Conservation (phyloP, 2,329 filamentous ascomycete genomes). For the Penicillium sp. region DNA sequence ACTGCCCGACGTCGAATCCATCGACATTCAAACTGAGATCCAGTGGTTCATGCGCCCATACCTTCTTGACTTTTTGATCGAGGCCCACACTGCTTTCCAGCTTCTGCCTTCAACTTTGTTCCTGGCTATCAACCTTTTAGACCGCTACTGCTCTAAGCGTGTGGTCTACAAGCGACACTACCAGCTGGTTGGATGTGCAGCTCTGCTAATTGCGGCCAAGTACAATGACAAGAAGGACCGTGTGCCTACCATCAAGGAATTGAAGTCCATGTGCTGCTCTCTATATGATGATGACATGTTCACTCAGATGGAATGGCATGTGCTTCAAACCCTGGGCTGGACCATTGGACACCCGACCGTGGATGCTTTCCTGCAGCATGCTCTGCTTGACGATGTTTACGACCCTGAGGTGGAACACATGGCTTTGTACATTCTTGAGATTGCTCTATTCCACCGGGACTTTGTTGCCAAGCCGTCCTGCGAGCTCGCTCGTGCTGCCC, state of each 20-base stretch:
- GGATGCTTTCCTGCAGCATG: constrained; percentile 88
- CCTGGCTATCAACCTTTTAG: constrained; percentile 92
- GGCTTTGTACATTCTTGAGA: constrained; percentile 91
- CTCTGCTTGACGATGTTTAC: constrained; percentile 72
- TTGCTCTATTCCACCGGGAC: constrained; percentile 93
- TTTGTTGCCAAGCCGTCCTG: constrained; percentile 93
- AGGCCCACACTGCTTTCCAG: constrained; percentile 93
- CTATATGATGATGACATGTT: constrained; percentile 99
- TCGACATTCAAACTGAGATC: constrained; percentile 98
- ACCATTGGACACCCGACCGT: constrained; percentile 93
- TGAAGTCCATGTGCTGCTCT: constrained; percentile 99
- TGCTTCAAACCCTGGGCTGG: constrained; percentile 96
- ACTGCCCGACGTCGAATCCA: constrained; percentile 91
- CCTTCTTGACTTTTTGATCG: constrained; percentile 95
- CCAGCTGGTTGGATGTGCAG: constrained; percentile 93
- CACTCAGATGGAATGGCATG: constrained; percentile 99
- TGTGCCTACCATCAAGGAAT: constrained; percentile 93
- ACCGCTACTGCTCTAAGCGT: constrained; percentile 95
- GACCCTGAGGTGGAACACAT: constrained; percentile 92
- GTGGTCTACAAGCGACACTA: constrained; percentile 99
- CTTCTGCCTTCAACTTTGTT: constrained; percentile 93
- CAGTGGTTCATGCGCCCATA: constrained; percentile 99
- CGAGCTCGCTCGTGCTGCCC: constrained; percentile 81
- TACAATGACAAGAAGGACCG: constrained; percentile 98
- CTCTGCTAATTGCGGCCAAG: constrained; percentile 94